Evolutionary conservation across 495 filamentous ascomycete genomes (phyloP).

Genomic region (Penicillium manginii): DNA sequence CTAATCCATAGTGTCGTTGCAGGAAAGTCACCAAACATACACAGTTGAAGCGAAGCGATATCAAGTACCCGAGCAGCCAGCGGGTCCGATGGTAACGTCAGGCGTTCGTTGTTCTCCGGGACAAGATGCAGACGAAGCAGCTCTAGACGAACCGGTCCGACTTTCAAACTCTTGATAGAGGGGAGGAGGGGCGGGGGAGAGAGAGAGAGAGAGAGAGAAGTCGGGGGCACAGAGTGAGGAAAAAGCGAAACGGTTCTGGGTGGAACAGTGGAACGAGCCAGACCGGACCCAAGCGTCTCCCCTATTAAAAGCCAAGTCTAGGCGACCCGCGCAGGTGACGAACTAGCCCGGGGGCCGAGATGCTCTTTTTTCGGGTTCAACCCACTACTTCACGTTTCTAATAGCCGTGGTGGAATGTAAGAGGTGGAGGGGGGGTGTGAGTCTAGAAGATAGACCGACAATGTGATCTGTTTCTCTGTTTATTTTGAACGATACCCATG

Average conservation of each 20-base stretch:
- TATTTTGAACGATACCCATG: conserved; percentile 9
- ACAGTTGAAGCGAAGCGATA: not conserved
- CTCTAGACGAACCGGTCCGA: conserved; percentile 4
- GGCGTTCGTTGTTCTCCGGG: not conserved
- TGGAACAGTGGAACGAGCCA: conserved; percentile 24
- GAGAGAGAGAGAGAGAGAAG: conserved; percentile 14
- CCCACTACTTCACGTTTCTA: not conserved
- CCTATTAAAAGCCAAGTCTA: conserved; percentile 31
- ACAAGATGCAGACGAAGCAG: not conserved
- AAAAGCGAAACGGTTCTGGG: conserved; percentile 11
- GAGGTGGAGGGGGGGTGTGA: not conserved
- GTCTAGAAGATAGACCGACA: not conserved
- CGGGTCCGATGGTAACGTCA: conserved; percentile 4
- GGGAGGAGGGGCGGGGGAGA: conserved; percentile 1
- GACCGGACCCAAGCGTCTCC: conserved; percentile 26
- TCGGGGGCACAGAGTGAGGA: conserved; percentile 13
- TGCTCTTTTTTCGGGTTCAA: not conserved
- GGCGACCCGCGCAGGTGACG: conserved; percentile 31
- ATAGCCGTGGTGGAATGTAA: not conserved
- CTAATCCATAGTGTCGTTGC: conserved; percentile 1
- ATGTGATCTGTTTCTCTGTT: not conserved
- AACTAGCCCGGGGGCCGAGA: conserved; percentile 26
- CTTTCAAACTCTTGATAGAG: conserved; percentile 8
- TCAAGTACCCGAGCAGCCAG: conserved; percentile 10
- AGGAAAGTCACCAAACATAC: not conserved